A percentile compares a stretch with the other conserved stretches of the same genome.
Evolutionary conservation across 805 yeast genomes (phyloP).

Genomic region (Myxozyma sirexii): DNA sequence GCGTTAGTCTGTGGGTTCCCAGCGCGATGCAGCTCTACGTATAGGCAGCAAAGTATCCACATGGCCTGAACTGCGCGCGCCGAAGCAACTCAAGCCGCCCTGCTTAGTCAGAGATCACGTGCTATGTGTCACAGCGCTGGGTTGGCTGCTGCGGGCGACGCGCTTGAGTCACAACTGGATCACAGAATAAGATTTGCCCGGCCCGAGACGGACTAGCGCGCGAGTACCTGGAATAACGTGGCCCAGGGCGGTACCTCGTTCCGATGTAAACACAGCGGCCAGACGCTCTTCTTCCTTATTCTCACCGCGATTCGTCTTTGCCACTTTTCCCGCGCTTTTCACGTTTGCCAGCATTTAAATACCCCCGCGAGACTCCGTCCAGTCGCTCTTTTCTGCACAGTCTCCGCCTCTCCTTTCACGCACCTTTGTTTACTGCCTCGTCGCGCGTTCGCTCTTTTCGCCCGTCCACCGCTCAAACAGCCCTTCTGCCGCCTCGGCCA

Average conservation of each 20-base stretch:
- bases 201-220: neutral
- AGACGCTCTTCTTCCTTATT: neutral
- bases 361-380: neutral
- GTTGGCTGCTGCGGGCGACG: neutral
- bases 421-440: neutral
- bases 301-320: neutral
- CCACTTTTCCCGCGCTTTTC: neutral
- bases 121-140: neutral
- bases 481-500: neutral
- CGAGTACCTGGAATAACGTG: neutral
- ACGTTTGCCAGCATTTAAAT: too few species aligned
- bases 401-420: neutral
- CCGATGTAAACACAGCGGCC: neutral
- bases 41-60: too few species aligned
- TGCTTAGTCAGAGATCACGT: neutral
- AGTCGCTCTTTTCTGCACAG: conserved; percentile 6
- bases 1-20: too few species aligned
- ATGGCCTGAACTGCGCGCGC: too few species aligned
- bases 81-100: too few species aligned
- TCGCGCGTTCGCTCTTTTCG: neutral
- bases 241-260: neutral
- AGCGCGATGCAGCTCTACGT: too few species aligned
- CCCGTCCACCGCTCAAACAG: neutral
- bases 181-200: neutral
- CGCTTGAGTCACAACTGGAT: neutral